Evolutionary conservation across 805 yeast genomes (phyloP).

Genomic region (Candida oleophila): DNA sequence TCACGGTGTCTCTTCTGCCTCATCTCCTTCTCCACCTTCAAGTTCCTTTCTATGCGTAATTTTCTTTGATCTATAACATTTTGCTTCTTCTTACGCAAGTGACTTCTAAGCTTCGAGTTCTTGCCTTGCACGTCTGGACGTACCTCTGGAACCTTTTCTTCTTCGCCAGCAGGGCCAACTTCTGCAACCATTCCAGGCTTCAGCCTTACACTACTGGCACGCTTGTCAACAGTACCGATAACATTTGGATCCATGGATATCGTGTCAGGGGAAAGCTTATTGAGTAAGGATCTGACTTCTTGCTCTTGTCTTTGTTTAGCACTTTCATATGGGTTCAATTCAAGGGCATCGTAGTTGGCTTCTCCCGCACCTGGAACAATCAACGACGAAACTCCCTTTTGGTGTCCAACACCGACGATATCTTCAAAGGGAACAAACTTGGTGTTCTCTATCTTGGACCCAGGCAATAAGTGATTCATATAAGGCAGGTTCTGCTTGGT

Average conservation of each 20-base stretch:
- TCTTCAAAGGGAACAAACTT: slow-evolving; percentile 94
- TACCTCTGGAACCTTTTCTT: slow-evolving; percentile 51
- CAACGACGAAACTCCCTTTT: slow-evolving; percentile 73
- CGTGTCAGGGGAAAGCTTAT: slow-evolving; percentile 90
- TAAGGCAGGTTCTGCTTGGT: slow-evolving; percentile 79
- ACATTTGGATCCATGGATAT: slow-evolving; percentile 85
- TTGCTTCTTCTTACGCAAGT: slow-evolving; percentile 77
- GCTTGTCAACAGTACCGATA: slow-evolving; percentile 80
- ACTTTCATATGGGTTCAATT: slow-evolving; percentile 88
- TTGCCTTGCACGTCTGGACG: slow-evolving; percentile 73
- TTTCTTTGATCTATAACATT: slow-evolving; percentile 87
- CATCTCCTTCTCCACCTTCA: slow-evolving; percentile 69
- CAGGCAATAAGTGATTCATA: slow-evolving; percentile 85
- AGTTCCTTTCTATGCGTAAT: slow-evolving; percentile 69
- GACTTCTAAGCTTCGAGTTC: slow-evolving; percentile 79
- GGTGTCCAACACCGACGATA: slow-evolving; percentile 87
- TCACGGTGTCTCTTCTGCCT: slow-evolving; percentile 52
- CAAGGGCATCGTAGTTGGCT: slow-evolving; percentile 94
- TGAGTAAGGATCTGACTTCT: slow-evolving; percentile 81
- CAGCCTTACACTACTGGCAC: slow-evolving; percentile 62
- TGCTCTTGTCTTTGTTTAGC: slow-evolving; percentile 89
- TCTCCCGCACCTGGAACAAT: slow-evolving; percentile 97
- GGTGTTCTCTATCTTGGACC: slow-evolving; percentile 65
- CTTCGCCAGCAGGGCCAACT: slow-evolving; percentile 29
- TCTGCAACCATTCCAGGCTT: slow-evolving; percentile 58